A percentile compares a stretch with the other conserved stretches of the same genome.
Evolutionary conservation across 768 basidiomycete species (phyloP).

Genomic region (Amanita rimosa): DNA sequence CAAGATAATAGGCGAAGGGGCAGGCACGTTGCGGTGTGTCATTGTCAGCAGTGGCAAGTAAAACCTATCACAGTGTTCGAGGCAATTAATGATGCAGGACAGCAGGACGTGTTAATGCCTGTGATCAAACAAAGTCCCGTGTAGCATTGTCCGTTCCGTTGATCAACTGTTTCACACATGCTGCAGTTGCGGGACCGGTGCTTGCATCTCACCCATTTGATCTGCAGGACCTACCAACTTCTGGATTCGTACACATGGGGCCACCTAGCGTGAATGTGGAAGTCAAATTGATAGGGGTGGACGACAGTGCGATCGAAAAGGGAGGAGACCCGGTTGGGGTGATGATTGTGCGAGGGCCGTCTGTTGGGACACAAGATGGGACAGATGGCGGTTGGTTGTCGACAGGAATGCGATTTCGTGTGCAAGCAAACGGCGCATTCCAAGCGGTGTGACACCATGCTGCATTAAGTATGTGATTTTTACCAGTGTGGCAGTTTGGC

Average conservation of each 20-base stretch:
- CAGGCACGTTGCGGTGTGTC: conserved; percentile 52
- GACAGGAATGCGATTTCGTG: conserved; percentile 31
- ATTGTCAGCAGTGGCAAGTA: conserved; percentile 61
- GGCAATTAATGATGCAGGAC: background rate
- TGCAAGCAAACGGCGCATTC: conserved; percentile 63
- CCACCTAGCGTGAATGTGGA: conserved; percentile 84
- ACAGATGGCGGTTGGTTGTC: conserved; percentile 35
- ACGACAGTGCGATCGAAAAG: conserved; percentile 52
- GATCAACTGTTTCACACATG: conserved; percentile 51
- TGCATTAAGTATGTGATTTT: no score
- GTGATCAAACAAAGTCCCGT: conserved; percentile 24
- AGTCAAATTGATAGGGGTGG: conserved; percentile 59
- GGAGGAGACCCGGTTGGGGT: conserved; percentile 57
- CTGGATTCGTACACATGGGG: conserved; percentile 41
- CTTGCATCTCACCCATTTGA: conserved; percentile 80
- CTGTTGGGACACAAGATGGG: conserved; percentile 45
- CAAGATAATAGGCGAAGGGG: conserved; percentile 45
- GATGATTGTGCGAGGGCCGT: conserved; percentile 60
- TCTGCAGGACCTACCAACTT: conserved; percentile 52
- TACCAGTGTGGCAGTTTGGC: no score
- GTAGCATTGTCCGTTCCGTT: conserved; percentile 71
- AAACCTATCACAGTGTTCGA: background rate
- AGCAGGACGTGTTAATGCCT: background rate
- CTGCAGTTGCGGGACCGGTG: conserved; percentile 61
- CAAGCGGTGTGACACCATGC: background rate